These are phyloP conservation scores for Acacia acuminata DNA, from an alignment of 306 rosid genomes.

Conservation along the genomic window DNA sequence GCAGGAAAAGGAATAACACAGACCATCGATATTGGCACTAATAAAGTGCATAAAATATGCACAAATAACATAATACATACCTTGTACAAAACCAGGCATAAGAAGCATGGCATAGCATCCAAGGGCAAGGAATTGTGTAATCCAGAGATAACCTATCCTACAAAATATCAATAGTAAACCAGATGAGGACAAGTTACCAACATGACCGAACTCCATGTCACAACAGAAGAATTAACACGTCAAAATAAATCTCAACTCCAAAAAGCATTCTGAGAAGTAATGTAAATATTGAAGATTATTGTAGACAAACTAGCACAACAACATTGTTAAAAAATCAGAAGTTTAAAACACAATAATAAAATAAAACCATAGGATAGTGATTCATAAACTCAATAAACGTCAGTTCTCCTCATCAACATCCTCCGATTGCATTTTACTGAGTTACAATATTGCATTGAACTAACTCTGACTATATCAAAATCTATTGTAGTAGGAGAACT, in stretches of 20 bases:
- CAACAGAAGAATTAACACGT: neutral
- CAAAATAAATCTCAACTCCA: neutral
- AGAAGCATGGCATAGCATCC: constrained; percentile 79
- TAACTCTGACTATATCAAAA: too few relatives aligned
- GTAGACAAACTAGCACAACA: neutral
- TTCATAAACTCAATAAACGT: neutral
- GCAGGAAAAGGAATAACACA: neutral
- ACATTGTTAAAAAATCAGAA: neutral
- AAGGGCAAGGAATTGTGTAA: constrained; percentile 64
- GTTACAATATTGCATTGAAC: neutral
- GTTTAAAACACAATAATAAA: neutral
- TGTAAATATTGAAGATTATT: too few relatives aligned
- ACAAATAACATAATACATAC: constrained; percentile 39
- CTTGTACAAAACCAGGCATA: constrained; percentile 93
- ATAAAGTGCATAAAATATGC: neutral
- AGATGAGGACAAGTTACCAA: constrained; percentile 12
- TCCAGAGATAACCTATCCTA: constrained; percentile 99
- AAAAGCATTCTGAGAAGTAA: neutral
- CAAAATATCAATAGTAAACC: constrained; percentile 38
- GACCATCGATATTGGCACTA: neutral
- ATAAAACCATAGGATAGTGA: neutral
- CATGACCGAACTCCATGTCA: neutral
- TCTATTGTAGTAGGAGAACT: too few relatives aligned
- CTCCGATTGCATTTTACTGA: neutral
- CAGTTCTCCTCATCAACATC: neutral